Conservation (phyloP, 192 early-diverging fungal genomes). For the Coemansia sp. region DNA sequence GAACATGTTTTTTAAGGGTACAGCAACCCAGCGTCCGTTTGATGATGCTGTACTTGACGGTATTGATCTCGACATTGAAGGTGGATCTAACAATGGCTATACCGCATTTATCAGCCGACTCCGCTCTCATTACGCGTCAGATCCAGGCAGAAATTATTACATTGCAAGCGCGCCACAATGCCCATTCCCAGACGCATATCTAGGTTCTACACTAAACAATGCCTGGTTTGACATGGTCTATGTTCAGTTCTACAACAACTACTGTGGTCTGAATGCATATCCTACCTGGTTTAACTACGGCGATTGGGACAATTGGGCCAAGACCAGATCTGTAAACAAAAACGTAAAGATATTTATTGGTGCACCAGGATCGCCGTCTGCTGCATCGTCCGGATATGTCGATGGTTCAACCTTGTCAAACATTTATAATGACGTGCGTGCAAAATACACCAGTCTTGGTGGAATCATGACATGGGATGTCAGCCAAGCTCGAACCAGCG, state of each 20-base stretch:
- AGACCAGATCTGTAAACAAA: conserved; percentile 56
- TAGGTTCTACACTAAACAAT: conserved; percentile 55
- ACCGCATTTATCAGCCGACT: conserved; percentile 54
- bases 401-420: conserved; percentile 25
- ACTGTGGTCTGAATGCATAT: conserved; percentile 59
- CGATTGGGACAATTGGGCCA: conserved; percentile 67
- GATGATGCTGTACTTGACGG: conserved; percentile 64
- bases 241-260: conserved; percentile 78
- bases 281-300: conserved; percentile 57
- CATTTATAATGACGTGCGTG: conserved; percentile 50
- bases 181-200: conserved; percentile 60
- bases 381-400: conserved; percentile 58
- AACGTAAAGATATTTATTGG: conserved; percentile 60
- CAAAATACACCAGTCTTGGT: conserved; percentile 57
- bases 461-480: conserved; percentile 73
- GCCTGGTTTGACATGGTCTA: conserved; percentile 67
- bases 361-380: conserved; percentile 58
- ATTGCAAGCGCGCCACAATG: conserved; percentile 68
- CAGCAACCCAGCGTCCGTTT: conserved; percentile 56
- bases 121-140: conserved; percentile 48
- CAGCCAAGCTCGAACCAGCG: conserved; percentile 43
- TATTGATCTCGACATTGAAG: conserved; percentile 65
- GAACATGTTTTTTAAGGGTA: conserved; percentile 66
- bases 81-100: conserved; percentile 47
- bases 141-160: conserved; percentile 55